Evolutionary conservation across 441 rosid genomes (phyloP).

Genomic region (Bruguiera hainesii): DNA sequence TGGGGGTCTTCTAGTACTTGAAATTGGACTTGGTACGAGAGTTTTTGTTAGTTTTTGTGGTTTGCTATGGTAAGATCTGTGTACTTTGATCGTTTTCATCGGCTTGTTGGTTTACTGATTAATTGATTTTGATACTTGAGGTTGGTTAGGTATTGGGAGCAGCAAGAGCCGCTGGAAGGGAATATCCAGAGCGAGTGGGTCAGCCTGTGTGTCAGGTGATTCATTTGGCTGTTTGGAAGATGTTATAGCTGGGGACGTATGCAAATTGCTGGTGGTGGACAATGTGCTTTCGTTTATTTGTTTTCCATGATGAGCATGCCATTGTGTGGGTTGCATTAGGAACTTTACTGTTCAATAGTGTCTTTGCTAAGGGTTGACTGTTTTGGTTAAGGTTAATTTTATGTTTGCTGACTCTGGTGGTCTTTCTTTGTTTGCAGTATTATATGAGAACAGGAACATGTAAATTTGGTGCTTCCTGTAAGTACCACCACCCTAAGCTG

Average conservation of each 20-base stretch:
- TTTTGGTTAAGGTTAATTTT: not conserved
- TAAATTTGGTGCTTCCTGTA: slow-evolving; percentile 88
- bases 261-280: slow-evolving; percentile 10
- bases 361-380: not conserved
- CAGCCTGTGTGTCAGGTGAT: slow-evolving; percentile 90
- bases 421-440: slow-evolving; percentile 45
- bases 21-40: not conserved
- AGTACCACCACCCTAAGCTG: slow-evolving; percentile 90
- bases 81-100: slow-evolving; percentile 1
- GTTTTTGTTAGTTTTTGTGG: slow-evolving; percentile 10
- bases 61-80: slow-evolving; percentile 14
- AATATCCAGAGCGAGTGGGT: slow-evolving; percentile 72
- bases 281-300: slow-evolving; percentile 20
- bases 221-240: not conserved
- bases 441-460: slow-evolving; percentile 85
- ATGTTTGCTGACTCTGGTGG: slow-evolving; percentile 14
- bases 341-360: not conserved
- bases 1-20: slow-evolving; percentile 1
- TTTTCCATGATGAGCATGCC: not conserved
- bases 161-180: slow-evolving; percentile 55
- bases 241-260: slow-evolving; percentile 6
- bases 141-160: slow-evolving; percentile 54
- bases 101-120: slow-evolving; percentile 19
- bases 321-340: not conserved
- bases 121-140: slow-evolving; percentile 18